Conservation (phyloP, 306 rosid species). For the Fagus crenata region DNA sequence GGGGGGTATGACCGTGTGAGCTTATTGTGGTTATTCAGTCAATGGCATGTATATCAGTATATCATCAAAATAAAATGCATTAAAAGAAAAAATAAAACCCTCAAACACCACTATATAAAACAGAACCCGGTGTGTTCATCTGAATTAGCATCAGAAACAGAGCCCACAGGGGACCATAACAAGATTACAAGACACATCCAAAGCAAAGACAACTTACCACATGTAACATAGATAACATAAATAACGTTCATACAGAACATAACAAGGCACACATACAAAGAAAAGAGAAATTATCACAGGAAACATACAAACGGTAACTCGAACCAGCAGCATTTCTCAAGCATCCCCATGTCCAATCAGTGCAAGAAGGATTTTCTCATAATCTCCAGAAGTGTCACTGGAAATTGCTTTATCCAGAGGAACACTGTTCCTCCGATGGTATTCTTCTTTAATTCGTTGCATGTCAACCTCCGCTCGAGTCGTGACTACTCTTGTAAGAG, state of each 20-base stretch:
- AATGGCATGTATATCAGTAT: neutral
- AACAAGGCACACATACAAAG: neutral
- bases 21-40: neutral
- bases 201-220: neutral
- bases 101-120: neutral
- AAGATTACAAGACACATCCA: neutral
- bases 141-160: neutral
- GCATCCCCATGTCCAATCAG: slow-evolving; percentile 57
- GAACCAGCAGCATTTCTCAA: slow-evolving; percentile 33
- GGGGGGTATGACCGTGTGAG: neutral
- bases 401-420: slow-evolving; percentile 63
- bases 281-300: neutral
- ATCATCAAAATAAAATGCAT: neutral
- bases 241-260: neutral
- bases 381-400: slow-evolving; percentile 76
- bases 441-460: slow-evolving; percentile 72
- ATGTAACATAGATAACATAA: neutral
- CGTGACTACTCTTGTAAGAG: slow-evolving; percentile 74
- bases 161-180: neutral
- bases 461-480: slow-evolving; percentile 87
- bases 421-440: slow-evolving; percentile 70
- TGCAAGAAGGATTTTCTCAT: slow-evolving; percentile 65
- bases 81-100: neutral
- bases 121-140: neutral
- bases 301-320: neutral